phyloP scores from a whole-genome alignment of 805 yeast species.

The Saturnispora galanensis region DNA sequence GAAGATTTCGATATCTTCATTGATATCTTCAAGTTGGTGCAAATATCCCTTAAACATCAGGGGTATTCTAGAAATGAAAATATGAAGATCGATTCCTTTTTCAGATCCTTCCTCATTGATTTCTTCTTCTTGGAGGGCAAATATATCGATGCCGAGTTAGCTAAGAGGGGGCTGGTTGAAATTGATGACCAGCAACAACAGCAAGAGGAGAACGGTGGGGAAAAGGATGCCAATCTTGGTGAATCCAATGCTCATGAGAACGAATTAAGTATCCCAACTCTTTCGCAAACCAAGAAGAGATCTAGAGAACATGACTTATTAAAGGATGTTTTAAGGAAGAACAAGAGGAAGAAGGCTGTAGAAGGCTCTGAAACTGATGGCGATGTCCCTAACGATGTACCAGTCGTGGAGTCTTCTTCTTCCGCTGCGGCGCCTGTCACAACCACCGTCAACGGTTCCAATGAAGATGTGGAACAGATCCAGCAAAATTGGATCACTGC shows the following conservation, averaged over 20 bases:
- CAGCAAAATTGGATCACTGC: conserved; percentile 28
- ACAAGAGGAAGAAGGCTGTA: conserved; percentile 20
- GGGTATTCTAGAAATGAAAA: conserved; percentile 74
- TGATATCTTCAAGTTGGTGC: conserved; percentile 63
- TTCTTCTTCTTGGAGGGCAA: conserved; percentile 57
- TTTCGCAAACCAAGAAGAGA: conserved; percentile 32
- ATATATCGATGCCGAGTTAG: conserved; percentile 33
- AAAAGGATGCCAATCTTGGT: conserved; percentile 9
- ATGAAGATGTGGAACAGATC: conserved; percentile 19
- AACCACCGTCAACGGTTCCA: conserved; percentile 7
- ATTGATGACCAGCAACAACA: conserved; percentile 18
- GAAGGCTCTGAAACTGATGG: conserved; percentile 16
- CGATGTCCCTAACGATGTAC: too few relatives aligned
- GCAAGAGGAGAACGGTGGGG: conserved; percentile 1
- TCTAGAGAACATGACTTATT: conserved; percentile 49
- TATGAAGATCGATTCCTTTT: conserved; percentile 61
- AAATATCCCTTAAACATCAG: conserved; percentile 57
- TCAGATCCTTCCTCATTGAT: conserved; percentile 57
- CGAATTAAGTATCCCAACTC: conserved; percentile 12
- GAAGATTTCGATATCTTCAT: conserved; percentile 57
- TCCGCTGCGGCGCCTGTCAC: conserved; percentile 15
- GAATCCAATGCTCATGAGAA: neutral
- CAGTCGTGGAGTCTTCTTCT: neutral
- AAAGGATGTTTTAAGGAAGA: conserved; percentile 48
- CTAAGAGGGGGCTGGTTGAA: conserved; percentile 26